Evolutionary conservation across 768 basidiomycete species (phyloP), one percentile per base, ranked within the genome.

Genomic region (Macrocybe gigantea): DNA sequence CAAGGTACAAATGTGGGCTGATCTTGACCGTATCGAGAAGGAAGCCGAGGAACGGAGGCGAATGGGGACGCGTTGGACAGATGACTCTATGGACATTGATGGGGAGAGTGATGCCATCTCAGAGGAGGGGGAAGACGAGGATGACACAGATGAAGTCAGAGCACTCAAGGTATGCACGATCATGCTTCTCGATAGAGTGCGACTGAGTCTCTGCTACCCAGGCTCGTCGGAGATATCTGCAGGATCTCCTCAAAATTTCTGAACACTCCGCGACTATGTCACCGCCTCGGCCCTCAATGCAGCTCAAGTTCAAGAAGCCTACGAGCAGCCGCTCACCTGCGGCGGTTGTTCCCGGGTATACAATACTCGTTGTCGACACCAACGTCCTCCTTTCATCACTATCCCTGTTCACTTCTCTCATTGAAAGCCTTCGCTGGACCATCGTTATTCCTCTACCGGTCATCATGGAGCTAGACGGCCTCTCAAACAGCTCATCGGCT

Each of bases 381-480:
- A 98, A 98, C 68, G 89, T 97, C 48, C 72, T 99, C 0, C 76
- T 98, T 11, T 87, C 90, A 0, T 92, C 91, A 0, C 72, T 97
- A 4, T 63, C 82, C 0, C 71, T 86, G 54, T 74, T 99, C 49
- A 64, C 78, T 0, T 77, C 83, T 9, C 72, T 98, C 49, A 73
- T 97, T 44, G 90, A 95, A 63, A 83, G 81, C 50, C 66, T 82
- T 12, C 72, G 71, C 29, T 98, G 93, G 93, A 96, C 91, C 0
- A 74, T 95, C 40, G 73, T 99, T 49, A 71, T 99, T 0, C 96
- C 96, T 3, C 78, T 98, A 3, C 94, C 93, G 0, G 95, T 96
- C 52, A 79, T 98, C 60, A 97, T 94, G 76, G 96, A 99, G 57
- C 83, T 99, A 6, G 95, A 99, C 55, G 93, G 93, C n/a, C 80